Base-by-base conservation (phyloP, 1,284 basidiomycete species). In the Porogramme epimiltina region DNA sequence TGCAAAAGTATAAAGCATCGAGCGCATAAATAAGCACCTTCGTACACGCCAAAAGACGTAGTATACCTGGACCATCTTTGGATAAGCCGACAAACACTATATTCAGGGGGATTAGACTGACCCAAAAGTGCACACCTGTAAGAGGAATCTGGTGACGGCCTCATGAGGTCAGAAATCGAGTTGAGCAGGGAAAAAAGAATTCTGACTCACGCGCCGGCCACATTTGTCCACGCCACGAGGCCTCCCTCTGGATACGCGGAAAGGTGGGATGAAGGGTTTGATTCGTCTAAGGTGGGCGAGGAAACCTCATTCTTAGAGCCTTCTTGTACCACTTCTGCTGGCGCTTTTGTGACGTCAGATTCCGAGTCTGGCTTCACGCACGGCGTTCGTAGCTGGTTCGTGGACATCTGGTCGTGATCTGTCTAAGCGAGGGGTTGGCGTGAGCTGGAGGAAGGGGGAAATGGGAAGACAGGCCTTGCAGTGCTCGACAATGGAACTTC, bases 1-100 rank as follows among this genome's bases (percentile, higher is more conserved):
- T 36, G 15, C 4, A 25, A 19, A 13, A 6, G n/a, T n/a, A n/a
- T n/a, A n/a, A n/a, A n/a, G n/a, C n/a, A n/a, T n/a, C n/a, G n/a
- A 28, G 34, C 8, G 34, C 13, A 16, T 23, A 24, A 16, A 16
- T 3, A 22, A 45, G 4, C 19, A 57, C 79, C 75, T 66, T 79
- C 73, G 52, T 74, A 78, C 3, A 77, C 77, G 15, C 77, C 76
- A 47, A 74, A 79, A 2, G 75, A 73, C 47, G 73, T 28, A 70
- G 72, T 23, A 68, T 69, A 37, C 71, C 77, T 60, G 64, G 66
- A 40, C 73, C 73, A 23, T 9, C 10, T 70, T 60, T 47, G 70
- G 59, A 37, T 6, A 37, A 9, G 34, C 34, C 4, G 58, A 60
- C 23, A 8, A n/a, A n/a, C 3, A 6, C 9, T 9, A 6, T 5